These are phyloP conservation scores for Paramecium octaurelia DNA, from an alignment of 73 alveolate species.

Conservation along the genomic window DNA sequence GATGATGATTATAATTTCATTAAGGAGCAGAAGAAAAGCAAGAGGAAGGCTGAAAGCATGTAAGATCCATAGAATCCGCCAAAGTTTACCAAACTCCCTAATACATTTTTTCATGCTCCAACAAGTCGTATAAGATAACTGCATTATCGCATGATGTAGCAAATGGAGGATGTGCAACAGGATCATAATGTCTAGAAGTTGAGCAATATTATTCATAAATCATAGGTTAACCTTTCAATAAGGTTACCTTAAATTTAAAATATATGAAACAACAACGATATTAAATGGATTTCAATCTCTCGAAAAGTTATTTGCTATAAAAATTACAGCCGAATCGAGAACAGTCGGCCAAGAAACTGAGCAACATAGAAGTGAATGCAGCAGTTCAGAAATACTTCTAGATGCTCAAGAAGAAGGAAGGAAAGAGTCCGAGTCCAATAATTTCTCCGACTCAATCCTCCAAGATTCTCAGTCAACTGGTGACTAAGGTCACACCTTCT, in stretches of 20 bases:
- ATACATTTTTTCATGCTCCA: neutral
- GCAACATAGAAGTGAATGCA: neutral
- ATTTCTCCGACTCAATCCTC: neutral
- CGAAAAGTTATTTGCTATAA: neutral
- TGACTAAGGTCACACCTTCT: neutral
- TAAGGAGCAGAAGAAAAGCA: neutral
- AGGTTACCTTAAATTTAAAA: neutral
- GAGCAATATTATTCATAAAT: neutral
- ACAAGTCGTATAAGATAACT: neutral
- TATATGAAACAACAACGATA: neutral
- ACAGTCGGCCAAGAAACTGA: neutral
- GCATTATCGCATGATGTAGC: neutral
- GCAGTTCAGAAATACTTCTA: slow-evolving; percentile 24
- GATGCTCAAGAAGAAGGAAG: neutral
- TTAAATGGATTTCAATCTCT: neutral
- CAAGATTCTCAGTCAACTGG: neutral
- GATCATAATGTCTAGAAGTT: neutral
- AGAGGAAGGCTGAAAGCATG: neutral
- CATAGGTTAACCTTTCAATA: neutral
- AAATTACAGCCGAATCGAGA: neutral
- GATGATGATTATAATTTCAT: neutral
- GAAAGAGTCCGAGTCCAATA: neutral
- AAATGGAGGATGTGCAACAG: neutral
- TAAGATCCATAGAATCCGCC: neutral
- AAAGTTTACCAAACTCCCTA: neutral